Conservation (phyloP, 495 filamentous ascomycete species). For the Durotheca rogersii region DNA sequence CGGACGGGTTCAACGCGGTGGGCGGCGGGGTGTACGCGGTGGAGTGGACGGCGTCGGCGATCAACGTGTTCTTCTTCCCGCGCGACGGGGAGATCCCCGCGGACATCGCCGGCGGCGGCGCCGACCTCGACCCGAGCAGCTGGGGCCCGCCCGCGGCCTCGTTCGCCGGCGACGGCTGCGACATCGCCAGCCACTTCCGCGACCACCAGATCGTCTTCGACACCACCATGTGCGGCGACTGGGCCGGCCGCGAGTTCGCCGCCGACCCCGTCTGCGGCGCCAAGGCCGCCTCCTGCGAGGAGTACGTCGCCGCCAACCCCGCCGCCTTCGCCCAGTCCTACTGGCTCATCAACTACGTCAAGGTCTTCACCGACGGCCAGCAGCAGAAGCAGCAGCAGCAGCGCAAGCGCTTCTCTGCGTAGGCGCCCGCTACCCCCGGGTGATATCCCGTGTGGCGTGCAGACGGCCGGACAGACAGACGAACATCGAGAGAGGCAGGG, state of each 20-base stretch:
- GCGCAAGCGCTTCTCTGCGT: slow-evolving; percentile 30
- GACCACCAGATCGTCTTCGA: slow-evolving; percentile 77
- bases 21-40: slow-evolving; percentile 78
- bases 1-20: slow-evolving; percentile 68
- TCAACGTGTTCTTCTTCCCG: slow-evolving; percentile 80
- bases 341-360: slow-evolving; percentile 71
- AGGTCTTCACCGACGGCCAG: slow-evolving; percentile 53
- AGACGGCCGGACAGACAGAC: too few species aligned
- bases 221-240: slow-evolving; percentile 85
- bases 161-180: slow-evolving; percentile 61
- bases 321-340: slow-evolving; percentile 60
- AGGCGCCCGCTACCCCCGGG: too few species aligned
- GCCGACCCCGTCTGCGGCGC: slow-evolving; percentile 40
- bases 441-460: too few species aligned
- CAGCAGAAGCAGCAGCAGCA: slow-evolving; percentile 6
- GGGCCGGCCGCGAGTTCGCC: slow-evolving; percentile 69
- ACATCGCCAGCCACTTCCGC: slow-evolving; percentile 66
- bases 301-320: slow-evolving; percentile 67
- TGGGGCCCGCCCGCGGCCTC: slow-evolving; percentile 70
- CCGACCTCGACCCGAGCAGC: slow-evolving; percentile 57
- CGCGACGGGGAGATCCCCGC: slow-evolving; percentile 53
- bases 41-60: slow-evolving; percentile 65
- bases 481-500: not conserved
- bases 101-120: slow-evolving; percentile 55
- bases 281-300: slow-evolving; percentile 56